phyloP scores from a whole-genome alignment of 164 flowering plant genomes.

The Stephania cephalantha region DNA sequence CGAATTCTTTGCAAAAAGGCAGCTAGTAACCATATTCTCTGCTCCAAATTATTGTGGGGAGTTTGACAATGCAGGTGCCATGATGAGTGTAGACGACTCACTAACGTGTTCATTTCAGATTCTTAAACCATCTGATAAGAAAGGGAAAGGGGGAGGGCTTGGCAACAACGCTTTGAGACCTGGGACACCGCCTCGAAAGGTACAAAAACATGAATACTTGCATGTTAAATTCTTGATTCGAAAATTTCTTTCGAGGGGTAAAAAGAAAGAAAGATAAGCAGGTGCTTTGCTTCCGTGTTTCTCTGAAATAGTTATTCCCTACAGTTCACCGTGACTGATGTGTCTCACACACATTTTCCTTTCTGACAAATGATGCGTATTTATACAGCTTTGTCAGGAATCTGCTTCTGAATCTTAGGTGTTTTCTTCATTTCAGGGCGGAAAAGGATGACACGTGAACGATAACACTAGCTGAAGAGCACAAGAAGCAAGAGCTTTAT shows the following conservation, averaged over 20 bases:
- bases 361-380: not conserved
- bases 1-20: conserved; percentile 50
- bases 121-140: conserved; percentile 45
- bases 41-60: conserved; percentile 58
- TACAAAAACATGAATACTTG: not conserved
- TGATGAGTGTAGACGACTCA: conserved; percentile 54
- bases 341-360: not conserved
- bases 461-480: not conserved
- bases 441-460: not conserved
- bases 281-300: too few species aligned
- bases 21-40: conserved; percentile 47
- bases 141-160: conserved; percentile 32
- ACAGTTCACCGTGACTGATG: not conserved
- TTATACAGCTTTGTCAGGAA: not conserved
- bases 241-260: too few species aligned
- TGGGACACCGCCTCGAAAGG: conserved; percentile 41
- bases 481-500: not conserved
- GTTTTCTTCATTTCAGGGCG: not conserved
- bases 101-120: conserved; percentile 53
- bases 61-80: conserved; percentile 59
- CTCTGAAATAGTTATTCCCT: not conserved
- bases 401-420: not conserved
- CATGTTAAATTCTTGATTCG: not conserved
- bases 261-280: too few species aligned
- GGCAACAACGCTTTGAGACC: conserved; percentile 33